These are phyloP conservation scores for Pseudopithomyces chartarum DNA, from an alignment of 2,329 filamentous ascomycete genomes.

Conservation along the genomic window DNA sequence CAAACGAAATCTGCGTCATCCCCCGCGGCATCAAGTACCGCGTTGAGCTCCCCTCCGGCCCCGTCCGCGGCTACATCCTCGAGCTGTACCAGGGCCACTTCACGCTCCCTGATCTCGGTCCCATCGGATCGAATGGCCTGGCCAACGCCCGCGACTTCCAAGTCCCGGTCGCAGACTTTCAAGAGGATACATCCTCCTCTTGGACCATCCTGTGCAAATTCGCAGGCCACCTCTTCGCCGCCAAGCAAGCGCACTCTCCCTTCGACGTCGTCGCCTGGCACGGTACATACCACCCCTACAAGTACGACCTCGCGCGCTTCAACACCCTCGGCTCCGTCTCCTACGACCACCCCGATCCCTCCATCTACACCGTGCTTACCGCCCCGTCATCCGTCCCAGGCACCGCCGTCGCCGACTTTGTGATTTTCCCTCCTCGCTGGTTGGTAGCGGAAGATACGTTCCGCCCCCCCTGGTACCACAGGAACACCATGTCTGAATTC, in stretches of 20 bases:
- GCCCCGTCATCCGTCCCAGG: slow-evolving; percentile 62
- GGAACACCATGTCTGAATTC: slow-evolving; percentile 72
- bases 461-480: slow-evolving; percentile 74
- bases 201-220: slow-evolving; percentile 68
- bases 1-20: slow-evolving; percentile 70
- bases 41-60: slow-evolving; percentile 64
- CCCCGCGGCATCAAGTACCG: slow-evolving; percentile 69
- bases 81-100: slow-evolving; percentile 70
- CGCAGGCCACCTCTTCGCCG: slow-evolving; percentile 63
- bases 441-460: slow-evolving; percentile 72
- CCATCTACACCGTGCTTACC: slow-evolving; percentile 69
- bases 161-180: slow-evolving; percentile 62
- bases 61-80: slow-evolving; percentile 68
- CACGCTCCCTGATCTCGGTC: slow-evolving; percentile 68
- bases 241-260: slow-evolving; percentile 67
- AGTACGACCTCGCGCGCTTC: slow-evolving; percentile 64
- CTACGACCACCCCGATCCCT: slow-evolving; percentile 70
- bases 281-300: slow-evolving; percentile 68
- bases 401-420: slow-evolving; percentile 69
- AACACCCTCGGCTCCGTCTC: slow-evolving; percentile 61
- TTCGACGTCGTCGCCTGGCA: slow-evolving; percentile 77
- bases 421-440: slow-evolving; percentile 75
- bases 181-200: slow-evolving; percentile 58
- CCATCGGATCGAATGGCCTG: slow-evolving; percentile 68
- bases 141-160: slow-evolving; percentile 71